Percentiles rank a stretch among this genome's conserved stretches.
phyloP scores from a whole-genome alignment of 345 rosid genomes.

The Eucalyptus sp. region DNA sequence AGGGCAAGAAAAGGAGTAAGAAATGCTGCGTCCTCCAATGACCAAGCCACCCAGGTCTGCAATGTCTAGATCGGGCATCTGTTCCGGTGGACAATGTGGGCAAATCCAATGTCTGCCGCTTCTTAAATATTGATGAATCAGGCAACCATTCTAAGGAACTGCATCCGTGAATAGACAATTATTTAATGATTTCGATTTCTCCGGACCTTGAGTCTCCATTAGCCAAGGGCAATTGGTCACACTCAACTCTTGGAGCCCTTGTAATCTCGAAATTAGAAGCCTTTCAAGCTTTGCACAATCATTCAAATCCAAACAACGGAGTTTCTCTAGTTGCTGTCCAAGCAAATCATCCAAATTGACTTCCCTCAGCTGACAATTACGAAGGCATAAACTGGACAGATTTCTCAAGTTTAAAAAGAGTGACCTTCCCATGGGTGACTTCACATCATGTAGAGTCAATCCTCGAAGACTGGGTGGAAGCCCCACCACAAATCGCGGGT shows the following conservation, averaged over 20 bases:
- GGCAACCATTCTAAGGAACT: not conserved
- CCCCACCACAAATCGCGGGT: too few species aligned
- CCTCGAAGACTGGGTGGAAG: too few species aligned
- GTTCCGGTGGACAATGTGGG: not conserved
- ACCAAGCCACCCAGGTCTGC: rapidly evolving
- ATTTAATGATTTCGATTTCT: not conserved
- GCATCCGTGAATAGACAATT: not conserved
- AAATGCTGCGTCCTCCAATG: too few species aligned
- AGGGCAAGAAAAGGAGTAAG: rapidly evolving
- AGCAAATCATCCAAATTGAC: too few species aligned
- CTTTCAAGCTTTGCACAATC: not conserved
- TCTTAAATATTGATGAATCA: not conserved
- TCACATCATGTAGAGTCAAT: too few species aligned
- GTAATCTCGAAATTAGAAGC: not conserved
- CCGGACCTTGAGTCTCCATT: not conserved
- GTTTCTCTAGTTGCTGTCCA: too few species aligned
- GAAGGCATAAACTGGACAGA: too few species aligned
- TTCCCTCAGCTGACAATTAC: too few species aligned
- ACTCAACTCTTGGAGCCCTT: not conserved
- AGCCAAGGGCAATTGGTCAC: not conserved
- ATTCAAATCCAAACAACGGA: too few species aligned
- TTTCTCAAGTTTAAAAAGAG: too few species aligned
- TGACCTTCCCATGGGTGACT: too few species aligned
- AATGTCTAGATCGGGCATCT: too few species aligned
- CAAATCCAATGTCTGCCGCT: rapidly evolving